Conservation (phyloP, 179 eudicot genomes). For the Corrigiola litoralis region DNA sequence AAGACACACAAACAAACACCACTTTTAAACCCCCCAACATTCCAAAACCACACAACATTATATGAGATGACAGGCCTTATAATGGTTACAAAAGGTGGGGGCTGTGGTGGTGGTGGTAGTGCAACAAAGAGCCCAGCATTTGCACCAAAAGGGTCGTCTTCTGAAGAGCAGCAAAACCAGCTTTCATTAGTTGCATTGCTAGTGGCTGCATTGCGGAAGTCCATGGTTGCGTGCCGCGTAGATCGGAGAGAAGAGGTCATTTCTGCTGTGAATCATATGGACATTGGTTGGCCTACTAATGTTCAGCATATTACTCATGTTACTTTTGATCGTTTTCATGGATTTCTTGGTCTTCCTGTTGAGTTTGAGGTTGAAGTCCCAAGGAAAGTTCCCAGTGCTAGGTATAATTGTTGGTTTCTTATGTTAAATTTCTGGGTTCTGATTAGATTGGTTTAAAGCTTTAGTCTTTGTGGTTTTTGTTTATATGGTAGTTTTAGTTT, state of each 20-base stretch:
- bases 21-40: not conserved
- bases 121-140: constrained; percentile 24
- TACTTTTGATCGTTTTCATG: constrained; percentile 82
- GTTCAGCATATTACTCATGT: constrained; percentile 88
- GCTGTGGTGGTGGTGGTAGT: constrained; percentile 35
- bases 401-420: constrained; percentile 33
- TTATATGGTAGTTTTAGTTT: not conserved
- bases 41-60: not conserved
- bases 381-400: constrained; percentile 76
- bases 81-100: constrained; percentile 51
- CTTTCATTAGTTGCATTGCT: constrained; percentile 54
- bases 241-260: constrained; percentile 44
- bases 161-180: constrained; percentile 34
- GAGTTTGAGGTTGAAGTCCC: constrained; percentile 81
- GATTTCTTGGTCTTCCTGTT: constrained; percentile 80
- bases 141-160: not conserved
- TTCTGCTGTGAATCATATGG: constrained; percentile 61
- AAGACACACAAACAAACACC: constrained; percentile 6
- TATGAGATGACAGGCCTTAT: constrained; percentile 49
- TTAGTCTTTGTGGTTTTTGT: not conserved
- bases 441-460: not conserved
- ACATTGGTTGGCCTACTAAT: constrained; percentile 96
- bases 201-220: constrained; percentile 62
- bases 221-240: constrained; percentile 69
- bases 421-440: not conserved